Evolutionary conservation across 2,329 filamentous ascomycete genomes (phyloP).

Genomic region (Penicillium sp.): DNA sequence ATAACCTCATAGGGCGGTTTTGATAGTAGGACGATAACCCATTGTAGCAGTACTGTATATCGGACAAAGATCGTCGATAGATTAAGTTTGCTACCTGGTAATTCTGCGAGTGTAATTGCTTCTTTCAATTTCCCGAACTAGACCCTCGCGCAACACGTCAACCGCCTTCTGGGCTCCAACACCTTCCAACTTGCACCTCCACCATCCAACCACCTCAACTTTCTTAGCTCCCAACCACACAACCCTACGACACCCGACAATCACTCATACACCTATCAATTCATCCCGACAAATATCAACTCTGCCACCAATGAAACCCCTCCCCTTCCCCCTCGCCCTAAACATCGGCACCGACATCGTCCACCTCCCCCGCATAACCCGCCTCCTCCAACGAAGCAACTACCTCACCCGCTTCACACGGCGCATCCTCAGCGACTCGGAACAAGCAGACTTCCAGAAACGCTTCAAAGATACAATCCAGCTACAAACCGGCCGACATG

Average conservation of each 20-base stretch:
- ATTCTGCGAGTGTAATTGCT: too few relatives aligned
- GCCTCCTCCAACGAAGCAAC: constrained; percentile 54
- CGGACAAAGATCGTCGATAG: too few relatives aligned
- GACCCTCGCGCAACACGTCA: background rate
- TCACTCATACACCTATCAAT: background rate
- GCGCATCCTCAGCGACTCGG: constrained; percentile 45
- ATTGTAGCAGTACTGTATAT: background rate
- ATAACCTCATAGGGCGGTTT: background rate
- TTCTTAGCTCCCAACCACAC: background rate
- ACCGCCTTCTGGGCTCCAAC: background rate
- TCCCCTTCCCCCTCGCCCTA: constrained; percentile 65
- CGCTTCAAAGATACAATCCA: constrained; percentile 31
- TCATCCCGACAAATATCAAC: background rate
- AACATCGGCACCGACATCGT: constrained; percentile 80
- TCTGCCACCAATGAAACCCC: constrained; percentile 33
- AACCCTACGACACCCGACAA: background rate
- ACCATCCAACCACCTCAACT: background rate
- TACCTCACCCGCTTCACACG: constrained; percentile 41
- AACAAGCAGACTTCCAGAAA: constrained; percentile 40
- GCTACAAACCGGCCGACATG: background rate
- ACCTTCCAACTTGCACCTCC: background rate
- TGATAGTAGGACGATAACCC: background rate
- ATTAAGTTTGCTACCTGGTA: background rate
- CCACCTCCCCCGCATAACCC: constrained; percentile 64
- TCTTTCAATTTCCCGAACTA: too few relatives aligned